These are phyloP conservation scores for Populus nigra DNA, from an alignment of 345 rosid genomes.

Conservation along the genomic window DNA sequence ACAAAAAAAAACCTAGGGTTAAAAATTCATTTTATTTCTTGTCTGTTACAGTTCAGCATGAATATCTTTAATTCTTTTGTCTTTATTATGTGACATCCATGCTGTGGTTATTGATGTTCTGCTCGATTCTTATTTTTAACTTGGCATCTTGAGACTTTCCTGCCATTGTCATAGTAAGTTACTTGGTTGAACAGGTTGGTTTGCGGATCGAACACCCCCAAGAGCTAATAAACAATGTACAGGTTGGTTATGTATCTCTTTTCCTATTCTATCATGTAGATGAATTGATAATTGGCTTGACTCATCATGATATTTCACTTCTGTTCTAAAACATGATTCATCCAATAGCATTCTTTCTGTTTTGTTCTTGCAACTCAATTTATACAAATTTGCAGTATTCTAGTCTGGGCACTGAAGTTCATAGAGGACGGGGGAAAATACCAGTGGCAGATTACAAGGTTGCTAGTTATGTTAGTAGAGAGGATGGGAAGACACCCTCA, in stretches of 20 bases:
- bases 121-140: neutral
- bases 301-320: neutral
- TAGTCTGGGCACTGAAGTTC: constrained; percentile 59
- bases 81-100: neutral
- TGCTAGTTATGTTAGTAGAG: constrained; percentile 50
- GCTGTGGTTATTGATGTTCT: neutral
- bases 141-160: neutral
- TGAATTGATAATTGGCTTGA: neutral
- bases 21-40: too few species aligned
- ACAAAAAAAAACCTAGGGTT: neutral
- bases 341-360: neutral
- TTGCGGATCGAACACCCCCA: constrained; percentile 97
- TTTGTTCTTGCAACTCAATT: constrained; percentile 1
- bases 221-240: constrained; percentile 80
- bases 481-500: constrained; percentile 30
- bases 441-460: constrained; percentile 96
- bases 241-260: constrained; percentile 40
- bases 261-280: neutral
- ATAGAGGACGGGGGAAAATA: constrained; percentile 79
- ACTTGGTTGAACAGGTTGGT: constrained; percentile 64
- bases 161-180: constrained; percentile 12
- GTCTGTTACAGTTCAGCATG: neutral
- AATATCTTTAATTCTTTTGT: neutral
- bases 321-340: neutral
- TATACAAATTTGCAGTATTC: constrained; percentile 54